Evolutionary conservation across 805 yeast genomes (phyloP).

Genomic region (Cyberlindnera subsufficiens): DNA sequence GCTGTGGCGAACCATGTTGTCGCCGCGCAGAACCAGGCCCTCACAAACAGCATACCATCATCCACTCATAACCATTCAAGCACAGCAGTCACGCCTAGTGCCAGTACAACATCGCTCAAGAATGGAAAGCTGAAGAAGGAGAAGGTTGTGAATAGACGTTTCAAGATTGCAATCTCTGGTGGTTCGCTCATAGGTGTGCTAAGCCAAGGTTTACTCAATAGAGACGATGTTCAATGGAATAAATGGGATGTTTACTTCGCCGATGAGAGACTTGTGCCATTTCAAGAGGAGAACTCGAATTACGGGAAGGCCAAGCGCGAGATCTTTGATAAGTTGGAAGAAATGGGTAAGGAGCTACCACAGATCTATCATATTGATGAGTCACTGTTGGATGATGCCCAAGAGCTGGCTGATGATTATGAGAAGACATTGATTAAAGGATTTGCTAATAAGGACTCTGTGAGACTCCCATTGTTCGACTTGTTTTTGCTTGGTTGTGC

Average conservation of each 20-base stretch:
- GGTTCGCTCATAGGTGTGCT: conserved; percentile 87
- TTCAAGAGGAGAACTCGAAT: conserved; percentile 75
- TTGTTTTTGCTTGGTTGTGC: conserved; percentile 91
- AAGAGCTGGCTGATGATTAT: conserved; percentile 90
- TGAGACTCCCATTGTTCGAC: conserved; percentile 92
- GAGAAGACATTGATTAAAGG: conserved; percentile 82
- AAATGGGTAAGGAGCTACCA: conserved; percentile 41
- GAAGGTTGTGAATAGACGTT: conserved; percentile 42
- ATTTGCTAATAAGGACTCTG: conserved; percentile 95
- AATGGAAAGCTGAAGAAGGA: conserved; percentile 27
- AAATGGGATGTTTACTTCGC: conserved; percentile 96
- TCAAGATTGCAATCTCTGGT: conserved; percentile 88
- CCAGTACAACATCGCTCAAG: neutral
- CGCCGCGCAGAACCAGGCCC: conserved; percentile 68
- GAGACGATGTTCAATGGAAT: conserved; percentile 81
- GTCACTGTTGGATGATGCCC: conserved; percentile 66
- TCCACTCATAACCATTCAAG: conserved; percentile 12
- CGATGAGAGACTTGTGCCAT: conserved; percentile 91
- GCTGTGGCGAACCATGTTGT: conserved; percentile 96
- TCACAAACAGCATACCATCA: conserved; percentile 12
- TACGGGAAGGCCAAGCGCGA: conserved; percentile 85
- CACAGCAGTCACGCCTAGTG: conserved; percentile 3
- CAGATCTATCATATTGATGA: conserved; percentile 81
- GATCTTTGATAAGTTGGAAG: conserved; percentile 60
- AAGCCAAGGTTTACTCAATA: conserved; percentile 73